Base-by-base conservation (phyloP, 2,329 filamentous ascomycete genomes). In the Salinomyces thailandicus region DNA sequence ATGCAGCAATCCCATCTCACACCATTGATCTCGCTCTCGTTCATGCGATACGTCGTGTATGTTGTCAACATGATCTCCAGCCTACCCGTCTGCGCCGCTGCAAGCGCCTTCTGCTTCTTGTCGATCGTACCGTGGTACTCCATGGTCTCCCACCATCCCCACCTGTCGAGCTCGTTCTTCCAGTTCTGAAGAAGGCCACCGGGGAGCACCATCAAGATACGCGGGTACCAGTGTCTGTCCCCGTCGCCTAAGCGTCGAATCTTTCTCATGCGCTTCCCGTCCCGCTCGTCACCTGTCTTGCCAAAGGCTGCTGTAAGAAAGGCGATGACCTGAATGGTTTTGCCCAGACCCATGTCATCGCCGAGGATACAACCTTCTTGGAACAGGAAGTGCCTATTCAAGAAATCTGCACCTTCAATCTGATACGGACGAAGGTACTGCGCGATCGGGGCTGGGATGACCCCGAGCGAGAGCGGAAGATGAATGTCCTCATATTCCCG, bases 341-440 rank as follows among this genome's bases (percentile, higher is more conserved):
- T 98, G 1, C 91, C 91, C 19, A 98, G 62, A 14, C 91, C 91
- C 91, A 98, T 98, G 53, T 98, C 91, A 54, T 98, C 91, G 3
- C 89, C 87, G 0, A 98, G 69, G 15, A 98, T 83, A 2, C 83
- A 85, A 1, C 91, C 91, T 49, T 80, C 81, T 53, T 98, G 91
- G 47, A 85, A 89, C 3, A 95, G 81, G 54, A 96, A 96, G 15
- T 84, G 72, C 41, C 84, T 75, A 55, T 96, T 87, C 5, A 98
- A 68, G 51, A 95, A 96, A 19, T 74, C 71, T 11, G 81, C 84
- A 4, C 91, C 91, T 18, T 82, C 73, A 1, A 96, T 69, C 58
- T 98, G 91, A 52, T 98, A 98, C 45, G 87, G 83, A 41, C 91
- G 77, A 33, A 98, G 67, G 63, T 91, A 95, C 54, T 91, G 87